Base-by-base conservation (phyloP, 768 basidiomycete species). In the Tubosaeta brunneosetosa region DNA sequence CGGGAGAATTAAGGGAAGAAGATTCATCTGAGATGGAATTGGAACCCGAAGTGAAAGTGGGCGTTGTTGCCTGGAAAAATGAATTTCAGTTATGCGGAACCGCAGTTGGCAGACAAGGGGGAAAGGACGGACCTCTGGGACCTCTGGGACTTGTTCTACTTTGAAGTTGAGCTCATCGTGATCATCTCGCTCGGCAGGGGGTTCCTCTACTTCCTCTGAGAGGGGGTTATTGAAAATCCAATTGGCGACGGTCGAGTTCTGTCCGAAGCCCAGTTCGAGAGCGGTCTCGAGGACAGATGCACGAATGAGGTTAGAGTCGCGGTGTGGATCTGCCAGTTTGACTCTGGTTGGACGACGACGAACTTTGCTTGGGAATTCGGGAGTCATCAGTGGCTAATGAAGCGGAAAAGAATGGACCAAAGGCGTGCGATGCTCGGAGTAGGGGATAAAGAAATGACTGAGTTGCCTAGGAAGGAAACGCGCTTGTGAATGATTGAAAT, bases 221-320 rank as follows among this genome's bases (percentile, higher is more conserved):
- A 80, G 58, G 1, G 82, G 69, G 43, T 84, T 81, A 52, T 79
- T 82, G 66, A 88, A 88, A 63, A 89, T 86, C 83, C 86, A 86
- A 55, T 83, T 73, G 6, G 84, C 78, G 17, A 88, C 80, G 26
- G 80, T 74, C 16, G 76, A 72, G 55, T 79, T 86, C 32, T 69
- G 75, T 31, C 78, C 78, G 17, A 88, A 63, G 3, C 87, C 87
- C 12, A 89, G 77, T 63, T 86, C 73, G 36, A 88, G 74, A 7
- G 86, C 87, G 7, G 77, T 84, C 61, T 89, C 85, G 37, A 88
- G 78, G 22, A 89, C 86, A 14, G 86, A 88, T 1, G 87, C 86
- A 14, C 87, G 78, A 17, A 88, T 72, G 13, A 77, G 65, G 66
- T 74, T 79, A 1, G 85, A 85, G 61, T 82, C 74, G 37, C 84